Percentiles rank a stretch among this genome's conserved stretches.
phyloP scores from a whole-genome alignment of 1,284 basidiomycete species.

The Apiotrichum gamsii region DNA sequence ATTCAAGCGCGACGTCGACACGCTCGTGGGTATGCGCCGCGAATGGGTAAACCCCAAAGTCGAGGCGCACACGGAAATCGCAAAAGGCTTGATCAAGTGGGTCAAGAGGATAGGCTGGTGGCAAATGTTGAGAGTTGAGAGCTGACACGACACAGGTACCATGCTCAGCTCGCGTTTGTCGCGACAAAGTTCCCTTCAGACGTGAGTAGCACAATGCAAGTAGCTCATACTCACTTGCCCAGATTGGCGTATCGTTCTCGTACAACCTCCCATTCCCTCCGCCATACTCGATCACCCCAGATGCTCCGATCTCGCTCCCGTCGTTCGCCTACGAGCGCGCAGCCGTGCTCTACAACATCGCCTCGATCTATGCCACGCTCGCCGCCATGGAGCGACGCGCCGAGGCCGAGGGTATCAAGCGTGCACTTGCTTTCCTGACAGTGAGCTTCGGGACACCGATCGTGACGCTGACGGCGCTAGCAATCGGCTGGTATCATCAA shows the following conservation, averaged over 20 bases:
- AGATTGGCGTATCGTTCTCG: constrained; percentile 72
- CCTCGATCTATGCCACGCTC: constrained; percentile 61
- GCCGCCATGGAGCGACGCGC: constrained; percentile 56
- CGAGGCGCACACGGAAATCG: constrained; percentile 51
- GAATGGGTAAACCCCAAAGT: constrained; percentile 56
- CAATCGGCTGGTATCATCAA: constrained; percentile 68
- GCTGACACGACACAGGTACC: constrained; percentile 61
- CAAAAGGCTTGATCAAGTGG: constrained; percentile 46
- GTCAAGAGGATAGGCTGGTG: too few species aligned
- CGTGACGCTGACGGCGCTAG: constrained; percentile 46
- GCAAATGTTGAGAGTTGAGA: too few species aligned
- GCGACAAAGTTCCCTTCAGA: constrained; percentile 65
- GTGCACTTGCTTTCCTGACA: constrained; percentile 64
- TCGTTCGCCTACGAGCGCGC: constrained; percentile 74
- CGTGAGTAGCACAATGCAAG: constrained; percentile 49
- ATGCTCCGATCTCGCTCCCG: constrained; percentile 59
- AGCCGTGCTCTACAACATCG: constrained; percentile 73
- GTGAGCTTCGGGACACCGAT: constrained; percentile 48
- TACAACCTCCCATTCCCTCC: constrained; percentile 66
- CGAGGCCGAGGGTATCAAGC: constrained; percentile 64
- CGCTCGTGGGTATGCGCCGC: constrained; percentile 64
- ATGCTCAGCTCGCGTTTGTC: constrained; percentile 77
- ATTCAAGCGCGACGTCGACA: constrained; percentile 71
- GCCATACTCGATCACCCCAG: constrained; percentile 47
- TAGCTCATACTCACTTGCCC: constrained; percentile 4